Percentiles rank a stretch among this genome's conserved stretches.
Conservation (phyloP, 352 stramenopile species). For the Ophiocytium majus region DNA sequence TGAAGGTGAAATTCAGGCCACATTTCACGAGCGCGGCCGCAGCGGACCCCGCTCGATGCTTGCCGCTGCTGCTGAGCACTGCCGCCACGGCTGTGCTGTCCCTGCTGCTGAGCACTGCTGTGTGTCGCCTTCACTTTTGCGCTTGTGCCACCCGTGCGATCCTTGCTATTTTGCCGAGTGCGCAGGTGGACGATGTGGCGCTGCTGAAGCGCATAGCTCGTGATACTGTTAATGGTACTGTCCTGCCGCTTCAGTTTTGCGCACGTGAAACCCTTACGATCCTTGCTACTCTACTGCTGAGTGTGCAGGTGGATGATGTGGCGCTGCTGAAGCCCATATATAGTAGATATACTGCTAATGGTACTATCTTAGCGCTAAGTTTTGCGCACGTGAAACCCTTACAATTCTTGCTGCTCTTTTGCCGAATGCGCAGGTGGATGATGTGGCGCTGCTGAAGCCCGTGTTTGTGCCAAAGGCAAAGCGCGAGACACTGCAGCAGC, state of each 20-base stretch:
- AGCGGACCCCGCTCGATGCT: no score
- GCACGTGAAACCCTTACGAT: neutral
- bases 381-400: no score
- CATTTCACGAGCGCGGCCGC: no score
- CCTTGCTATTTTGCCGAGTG: neutral
- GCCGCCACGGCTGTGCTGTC: no score
- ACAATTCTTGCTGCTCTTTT: neutral
- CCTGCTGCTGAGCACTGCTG: no score
- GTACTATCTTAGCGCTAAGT: no score
- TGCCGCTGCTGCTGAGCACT: no score
- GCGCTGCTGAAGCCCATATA: constrained; percentile 81
- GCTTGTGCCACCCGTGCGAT: neutral
- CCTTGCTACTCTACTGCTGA: neutral
- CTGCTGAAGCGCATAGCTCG: constrained; percentile 82
- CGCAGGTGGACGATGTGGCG: constrained; percentile 25
- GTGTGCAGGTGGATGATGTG: constrained; percentile 1
- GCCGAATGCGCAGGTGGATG: constrained; percentile 3
- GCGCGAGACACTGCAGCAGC: constrained; percentile 70
- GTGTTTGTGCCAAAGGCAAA: constrained; percentile 84
- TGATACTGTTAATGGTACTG: no score
- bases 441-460: constrained; percentile 72
- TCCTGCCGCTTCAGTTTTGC: no score
- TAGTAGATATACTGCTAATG: no score
- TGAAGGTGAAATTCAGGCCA: no score
- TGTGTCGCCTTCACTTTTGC: constrained; percentile 87